Evolutionary conservation across 805 yeast genomes (phyloP), one percentile per base, ranked within the genome.

Genomic region (Wickerhamiella qilinensis): DNA sequence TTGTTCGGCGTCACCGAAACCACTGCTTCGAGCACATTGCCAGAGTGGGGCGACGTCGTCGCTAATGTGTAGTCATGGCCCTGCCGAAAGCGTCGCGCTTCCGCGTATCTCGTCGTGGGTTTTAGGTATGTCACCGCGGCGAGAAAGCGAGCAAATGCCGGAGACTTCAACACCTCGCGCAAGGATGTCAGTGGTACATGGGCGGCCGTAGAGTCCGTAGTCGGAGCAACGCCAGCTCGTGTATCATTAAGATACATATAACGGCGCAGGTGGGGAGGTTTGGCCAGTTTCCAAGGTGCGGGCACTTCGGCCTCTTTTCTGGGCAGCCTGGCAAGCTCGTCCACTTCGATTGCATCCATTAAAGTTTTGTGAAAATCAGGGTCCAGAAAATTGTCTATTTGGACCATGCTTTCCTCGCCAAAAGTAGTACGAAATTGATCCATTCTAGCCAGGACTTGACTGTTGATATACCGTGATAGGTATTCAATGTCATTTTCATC

Each of bases 21-120:
- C 0, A 93, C 81, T 2, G 85, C 91, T 51, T 88, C 97, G 16
- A 88, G 56, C 1, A 73, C 54, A 2, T 72, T 70, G 1, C 43
- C 51, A 20, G 48, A 62, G 40, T 50, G 48, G 6, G 49, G 65
- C 16, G 67, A 69, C 2, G 72, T 61, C 1, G 97, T 82, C 0
- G 98, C 98, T 33, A 91, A 61, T 3, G 88, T 86, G 58, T 82
- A 91, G 56, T 91, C 99, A 21, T 73, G 76, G 3, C 97, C 98
- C 1, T 95, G 98, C 50, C 98, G 72, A 62, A 91, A 91, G 45
- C 96, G 66, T 51, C 99, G 69, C 6, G 82, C 69, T 20, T 86
- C 54, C 1, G 80, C 61, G 47, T 78, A 82, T 45, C 79, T 81
- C 36, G 76, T 68, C 3, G 73, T 60, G 7, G 79, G 73, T 6